These are phyloP conservation scores for Penicillium digitatum DNA, from an alignment of 2,329 filamentous ascomycete genomes.

Conservation along the genomic window DNA sequence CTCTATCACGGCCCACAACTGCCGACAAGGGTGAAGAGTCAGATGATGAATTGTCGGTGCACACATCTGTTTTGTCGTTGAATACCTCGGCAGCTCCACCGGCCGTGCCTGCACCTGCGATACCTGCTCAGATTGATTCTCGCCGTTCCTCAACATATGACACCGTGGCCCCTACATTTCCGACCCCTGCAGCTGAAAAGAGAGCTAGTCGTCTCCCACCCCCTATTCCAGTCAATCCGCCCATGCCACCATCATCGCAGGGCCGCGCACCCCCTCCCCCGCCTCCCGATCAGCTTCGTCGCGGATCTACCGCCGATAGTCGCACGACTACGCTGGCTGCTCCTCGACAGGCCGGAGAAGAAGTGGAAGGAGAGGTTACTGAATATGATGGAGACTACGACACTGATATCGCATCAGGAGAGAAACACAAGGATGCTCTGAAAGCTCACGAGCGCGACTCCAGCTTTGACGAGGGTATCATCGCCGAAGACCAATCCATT, in stretches of 20 bases:
- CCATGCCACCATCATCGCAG: slow-evolving; percentile 44
- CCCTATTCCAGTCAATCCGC: slow-evolving; percentile 38
- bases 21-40: slow-evolving; percentile 78
- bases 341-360: slow-evolving; percentile 50
- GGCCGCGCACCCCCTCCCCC: slow-evolving; percentile 65
- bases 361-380: slow-evolving; percentile 74
- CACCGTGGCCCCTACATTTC: slow-evolving; percentile 42
- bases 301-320: slow-evolving; percentile 58
- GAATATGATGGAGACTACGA: slow-evolving; percentile 98
- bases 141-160: slow-evolving; percentile 38
- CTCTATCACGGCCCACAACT: slow-evolving; percentile 55
- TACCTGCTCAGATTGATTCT: slow-evolving; percentile 39
- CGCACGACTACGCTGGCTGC: slow-evolving; percentile 42
- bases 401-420: slow-evolving; percentile 91
- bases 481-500: slow-evolving; percentile 52
- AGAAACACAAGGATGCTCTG: slow-evolving; percentile 88
- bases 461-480: slow-evolving; percentile 66
- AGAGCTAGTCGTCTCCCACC: slow-evolving; percentile 44
- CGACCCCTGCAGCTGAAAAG: slow-evolving; percentile 36
- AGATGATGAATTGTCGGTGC: slow-evolving; percentile 74
- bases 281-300: slow-evolving; percentile 49
- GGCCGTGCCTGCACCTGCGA: slow-evolving; percentile 46
- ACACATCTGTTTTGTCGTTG: slow-evolving; percentile 44
- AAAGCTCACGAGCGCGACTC: slow-evolving; percentile 75
- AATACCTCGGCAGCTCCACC: slow-evolving; percentile 45